Evolutionary conservation across 2,329 filamentous ascomycete genomes (phyloP).

Genomic region (Penicillium carneum): DNA sequence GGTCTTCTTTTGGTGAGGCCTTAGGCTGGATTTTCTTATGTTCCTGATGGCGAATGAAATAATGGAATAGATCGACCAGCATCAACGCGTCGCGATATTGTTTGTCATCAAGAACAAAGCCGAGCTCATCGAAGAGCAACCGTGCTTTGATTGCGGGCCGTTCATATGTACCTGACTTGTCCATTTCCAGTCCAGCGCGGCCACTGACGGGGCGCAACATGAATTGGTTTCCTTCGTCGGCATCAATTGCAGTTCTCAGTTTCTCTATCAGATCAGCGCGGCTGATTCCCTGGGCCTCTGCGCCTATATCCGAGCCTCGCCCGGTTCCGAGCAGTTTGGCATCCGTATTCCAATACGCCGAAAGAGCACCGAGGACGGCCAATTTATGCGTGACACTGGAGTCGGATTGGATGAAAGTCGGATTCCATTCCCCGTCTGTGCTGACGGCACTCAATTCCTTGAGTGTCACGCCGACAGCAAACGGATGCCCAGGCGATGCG

Average conservation of each 20-base stretch:
- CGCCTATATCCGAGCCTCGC: conserved; percentile 70
- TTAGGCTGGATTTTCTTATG: conserved; percentile 93
- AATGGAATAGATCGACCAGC: conserved; percentile 98
- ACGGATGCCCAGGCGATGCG: conserved; percentile 91
- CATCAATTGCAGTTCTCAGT: conserved; percentile 81
- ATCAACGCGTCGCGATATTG: conserved; percentile 97
- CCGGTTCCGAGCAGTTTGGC: conserved; percentile 81
- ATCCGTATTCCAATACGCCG: conserved; percentile 98
- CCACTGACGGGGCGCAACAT: conserved; percentile 96
- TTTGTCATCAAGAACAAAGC: conserved; percentile 94
- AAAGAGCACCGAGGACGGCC: conserved; percentile 84
- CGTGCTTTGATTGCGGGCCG: conserved; percentile 88
- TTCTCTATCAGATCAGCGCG: conserved; percentile 79
- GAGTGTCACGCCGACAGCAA: conserved; percentile 88
- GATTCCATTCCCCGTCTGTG: conserved; percentile 92
- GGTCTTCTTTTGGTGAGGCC: conserved; percentile 82
- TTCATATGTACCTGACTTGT: conserved; percentile 84
- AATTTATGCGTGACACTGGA: conserved; percentile 88
- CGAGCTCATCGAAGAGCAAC: conserved; percentile 94
- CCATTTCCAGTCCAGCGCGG: conserved; percentile 89
- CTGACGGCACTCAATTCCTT: conserved; percentile 97
- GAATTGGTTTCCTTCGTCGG: conserved; percentile 81
- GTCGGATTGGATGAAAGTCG: conserved; percentile 91
- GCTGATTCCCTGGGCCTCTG: conserved; percentile 64
- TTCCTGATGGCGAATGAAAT: conserved; percentile 96